These are phyloP conservation scores for Starmerella bacillaris DNA, from an alignment of 805 yeast genomes.

Conservation along the genomic window DNA sequence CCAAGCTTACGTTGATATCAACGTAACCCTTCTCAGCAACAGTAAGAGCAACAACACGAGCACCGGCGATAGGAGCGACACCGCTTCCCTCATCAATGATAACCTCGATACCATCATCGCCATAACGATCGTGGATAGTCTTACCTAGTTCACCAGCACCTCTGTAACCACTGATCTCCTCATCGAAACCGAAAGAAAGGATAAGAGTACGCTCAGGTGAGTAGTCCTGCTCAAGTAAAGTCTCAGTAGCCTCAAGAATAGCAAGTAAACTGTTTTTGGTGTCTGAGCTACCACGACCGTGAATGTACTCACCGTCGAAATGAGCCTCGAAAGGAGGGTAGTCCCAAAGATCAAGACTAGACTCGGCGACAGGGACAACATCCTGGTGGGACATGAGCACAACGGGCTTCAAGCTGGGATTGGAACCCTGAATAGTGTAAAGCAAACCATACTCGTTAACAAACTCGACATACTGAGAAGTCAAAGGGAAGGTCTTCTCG, in stretches of 20 bases:
- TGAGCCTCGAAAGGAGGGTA: conserved; percentile 50
- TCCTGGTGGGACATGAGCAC: conserved; percentile 65
- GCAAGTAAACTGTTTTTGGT: conserved; percentile 55
- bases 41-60: conserved; percentile 36
- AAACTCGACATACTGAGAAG: conserved; percentile 31
- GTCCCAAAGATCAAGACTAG: conserved; percentile 40
- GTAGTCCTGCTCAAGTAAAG: conserved; percentile 34
- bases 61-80: conserved; percentile 26
- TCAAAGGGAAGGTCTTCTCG: conserved; percentile 33
- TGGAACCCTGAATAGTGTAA: conserved; percentile 45
- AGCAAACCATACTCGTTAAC: conserved; percentile 49
- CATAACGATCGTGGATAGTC: conserved; percentile 36
- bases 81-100: conserved; percentile 57
- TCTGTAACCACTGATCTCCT: conserved; percentile 46
- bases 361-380: conserved; percentile 55
- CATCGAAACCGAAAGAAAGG: conserved; percentile 62
- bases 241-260: conserved; percentile 47
- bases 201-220: conserved; percentile 44
- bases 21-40: conserved; percentile 48
- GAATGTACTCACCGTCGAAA: conserved; percentile 47
- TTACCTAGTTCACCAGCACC: conserved; percentile 45
- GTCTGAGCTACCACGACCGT: conserved; percentile 68
- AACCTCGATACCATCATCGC: conserved; percentile 43
- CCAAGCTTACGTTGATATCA: conserved; percentile 32
- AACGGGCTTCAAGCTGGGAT: conserved; percentile 39